Conservation (phyloP, 176 grass and related monocot genomes). For the Hordeum marinum region DNA sequence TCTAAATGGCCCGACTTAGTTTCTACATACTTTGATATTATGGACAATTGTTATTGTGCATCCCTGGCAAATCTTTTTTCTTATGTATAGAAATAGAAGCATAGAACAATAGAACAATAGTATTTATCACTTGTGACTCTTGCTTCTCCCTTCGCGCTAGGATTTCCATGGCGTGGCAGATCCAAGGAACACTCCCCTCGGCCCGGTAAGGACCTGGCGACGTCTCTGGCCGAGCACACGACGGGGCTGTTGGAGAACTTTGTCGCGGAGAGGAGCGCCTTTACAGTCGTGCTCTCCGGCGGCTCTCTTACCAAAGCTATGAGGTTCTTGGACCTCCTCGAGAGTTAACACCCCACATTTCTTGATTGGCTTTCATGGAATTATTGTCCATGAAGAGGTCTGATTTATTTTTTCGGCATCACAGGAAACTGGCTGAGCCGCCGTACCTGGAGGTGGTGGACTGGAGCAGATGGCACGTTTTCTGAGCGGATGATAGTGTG, state of each 20-base stretch:
- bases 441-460: constrained; percentile 50
- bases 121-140: no score
- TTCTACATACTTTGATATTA: no score
- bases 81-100: no score
- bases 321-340: constrained; percentile 23
- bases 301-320: constrained; percentile 63
- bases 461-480: constrained; percentile 74
- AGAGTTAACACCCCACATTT: background rate
- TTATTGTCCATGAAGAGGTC: background rate
- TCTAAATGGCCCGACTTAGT: no score
- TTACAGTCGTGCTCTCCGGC: constrained; percentile 81
- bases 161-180: no score
- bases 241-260: constrained; percentile 73
- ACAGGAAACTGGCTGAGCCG: constrained; percentile 52
- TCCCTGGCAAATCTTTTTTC: no score
- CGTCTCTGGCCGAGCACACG: constrained; percentile 70
- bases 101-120: no score
- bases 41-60: no score
- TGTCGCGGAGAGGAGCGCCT: constrained; percentile 61
- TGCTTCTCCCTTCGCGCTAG: no score
- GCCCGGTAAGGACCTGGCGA: constrained; percentile 60
- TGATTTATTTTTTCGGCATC: background rate
- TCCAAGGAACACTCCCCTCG: no score
- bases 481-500: constrained; percentile 74
- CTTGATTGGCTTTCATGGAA: background rate